Percentiles rank a stretch among this genome's conserved stretches.
phyloP scores from a whole-genome alignment of 73 alveolate species.

The Tetrahymena malaccensis region DNA sequence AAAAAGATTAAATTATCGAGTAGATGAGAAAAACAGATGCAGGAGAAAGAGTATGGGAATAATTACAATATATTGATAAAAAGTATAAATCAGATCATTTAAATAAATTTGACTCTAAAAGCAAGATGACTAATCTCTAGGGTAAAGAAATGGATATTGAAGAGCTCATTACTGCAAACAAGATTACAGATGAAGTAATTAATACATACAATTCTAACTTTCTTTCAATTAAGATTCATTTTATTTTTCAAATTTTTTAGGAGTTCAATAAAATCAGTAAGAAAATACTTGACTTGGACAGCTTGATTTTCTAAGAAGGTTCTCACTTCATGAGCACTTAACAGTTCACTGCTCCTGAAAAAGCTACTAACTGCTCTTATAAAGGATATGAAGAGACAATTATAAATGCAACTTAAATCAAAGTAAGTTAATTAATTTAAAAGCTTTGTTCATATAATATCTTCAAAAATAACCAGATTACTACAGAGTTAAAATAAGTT shows the following conservation, averaged over 20 bases:
- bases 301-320: slow-evolving; percentile 57
- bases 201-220: background rate
- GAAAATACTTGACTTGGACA: slow-evolving; percentile 70
- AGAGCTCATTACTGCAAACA: slow-evolving; percentile 24
- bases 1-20: slow-evolving; percentile 21
- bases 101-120: background rate
- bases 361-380: slow-evolving; percentile 60
- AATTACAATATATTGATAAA: background rate
- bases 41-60: slow-evolving; percentile 41
- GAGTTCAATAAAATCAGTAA: slow-evolving; percentile 12
- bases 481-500: slow-evolving; percentile 57
- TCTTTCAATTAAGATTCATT: background rate
- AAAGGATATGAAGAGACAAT: slow-evolving; percentile 92
- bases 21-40: slow-evolving; percentile 46
- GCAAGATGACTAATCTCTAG: slow-evolving; percentile 5
- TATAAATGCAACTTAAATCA: slow-evolving; percentile 76
- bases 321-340: slow-evolving; percentile 75
- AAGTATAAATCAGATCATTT: background rate
- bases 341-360: slow-evolving; percentile 73
- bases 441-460: background rate
- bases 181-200: slow-evolving; percentile 33
- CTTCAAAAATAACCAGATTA: background rate
- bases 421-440: slow-evolving; percentile 14
- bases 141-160: slow-evolving; percentile 32
- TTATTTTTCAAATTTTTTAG: background rate